These are phyloP conservation scores for Barnettozyma pratensis DNA, from an alignment of 805 yeast genomes.

Conservation along the genomic window DNA sequence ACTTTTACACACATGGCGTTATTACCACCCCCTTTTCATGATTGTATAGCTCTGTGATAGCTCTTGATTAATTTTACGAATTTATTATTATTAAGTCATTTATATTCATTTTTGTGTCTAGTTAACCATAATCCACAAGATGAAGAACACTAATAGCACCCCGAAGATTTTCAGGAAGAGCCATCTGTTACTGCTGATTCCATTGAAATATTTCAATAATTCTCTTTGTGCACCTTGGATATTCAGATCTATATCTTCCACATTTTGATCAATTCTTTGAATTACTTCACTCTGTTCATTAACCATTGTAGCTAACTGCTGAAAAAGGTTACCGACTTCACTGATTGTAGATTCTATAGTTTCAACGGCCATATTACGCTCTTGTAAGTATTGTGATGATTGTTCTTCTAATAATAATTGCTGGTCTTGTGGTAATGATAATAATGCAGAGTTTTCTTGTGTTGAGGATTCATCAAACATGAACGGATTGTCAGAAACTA, in stretches of 20 bases:
- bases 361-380: constrained; percentile 86
- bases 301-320: constrained; percentile 95
- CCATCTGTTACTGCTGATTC: constrained; percentile 89
- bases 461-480: constrained; percentile 22
- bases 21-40: neutral
- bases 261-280: constrained; percentile 91
- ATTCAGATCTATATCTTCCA: constrained; percentile 87
- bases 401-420: constrained; percentile 84
- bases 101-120: constrained; percentile 21
- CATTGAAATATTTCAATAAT: constrained; percentile 80
- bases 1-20: neutral
- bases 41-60: neutral
- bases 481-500: constrained; percentile 32
- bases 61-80: neutral
- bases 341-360: constrained; percentile 96
- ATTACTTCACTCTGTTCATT: constrained; percentile 96
- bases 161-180: constrained; percentile 86
- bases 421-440: constrained; percentile 84
- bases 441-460: constrained; percentile 28
- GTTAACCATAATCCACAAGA: constrained; percentile 75
- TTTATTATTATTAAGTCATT: neutral
- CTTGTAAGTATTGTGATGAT: constrained; percentile 66
- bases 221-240: constrained; percentile 94
- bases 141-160: constrained; percentile 68
- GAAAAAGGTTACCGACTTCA: constrained; percentile 91